Base-by-base conservation (phyloP, 2,329 filamentous ascomycete species). In the Paracorniculantispora psalliotae region DNA sequence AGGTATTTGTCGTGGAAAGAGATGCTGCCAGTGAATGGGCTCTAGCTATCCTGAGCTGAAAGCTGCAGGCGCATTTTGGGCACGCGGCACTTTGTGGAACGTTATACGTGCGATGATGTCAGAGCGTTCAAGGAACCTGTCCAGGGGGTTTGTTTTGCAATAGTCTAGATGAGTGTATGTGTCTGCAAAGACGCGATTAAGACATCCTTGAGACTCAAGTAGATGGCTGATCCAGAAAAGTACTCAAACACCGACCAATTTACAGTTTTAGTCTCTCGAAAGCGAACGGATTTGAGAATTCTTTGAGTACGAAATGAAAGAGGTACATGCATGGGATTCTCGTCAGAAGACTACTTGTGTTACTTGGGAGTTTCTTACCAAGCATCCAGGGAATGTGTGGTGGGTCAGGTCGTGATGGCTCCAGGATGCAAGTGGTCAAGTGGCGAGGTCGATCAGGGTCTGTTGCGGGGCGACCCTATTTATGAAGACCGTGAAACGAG, bases 1-100 rank as follows among this genome's bases (percentile, higher is more conserved):
- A 15, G 75, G 72, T 15, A 61, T 77, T 10, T 85, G 82, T 59
- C 77, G 79, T 61, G 75, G 74, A 33, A 67, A 84, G 63, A 79
- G 77, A 61, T 85, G 82, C 65, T 83, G 81, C 67, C 41, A 9
- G 30, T 57, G 44, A 57, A 21, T 15, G n/a, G 1, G 21, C 43
- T 1, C 21, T 12, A 23, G 43, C 23, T 15, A 23, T 46, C 43
- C 26, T 12, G 23, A 13, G 43, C 15, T 37, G 15, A 26, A 26
- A 4, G 21, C 21, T 44, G 13, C 35, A 15, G 23, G 35, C 9
- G 8, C 33, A 13, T 17, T 9, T 25, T 12, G 19, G 30, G 17
- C 15, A 48, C 48, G 48, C 19, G 50, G 37, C 37, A 13, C 37
- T 21, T 30, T 6, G 10, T 21, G 25, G 10, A 21, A 30, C 17